Evolutionary conservation across 805 yeast genomes (phyloP), one percentile per base, ranked within the genome.

Genomic region (Ogataea degrootiae): DNA sequence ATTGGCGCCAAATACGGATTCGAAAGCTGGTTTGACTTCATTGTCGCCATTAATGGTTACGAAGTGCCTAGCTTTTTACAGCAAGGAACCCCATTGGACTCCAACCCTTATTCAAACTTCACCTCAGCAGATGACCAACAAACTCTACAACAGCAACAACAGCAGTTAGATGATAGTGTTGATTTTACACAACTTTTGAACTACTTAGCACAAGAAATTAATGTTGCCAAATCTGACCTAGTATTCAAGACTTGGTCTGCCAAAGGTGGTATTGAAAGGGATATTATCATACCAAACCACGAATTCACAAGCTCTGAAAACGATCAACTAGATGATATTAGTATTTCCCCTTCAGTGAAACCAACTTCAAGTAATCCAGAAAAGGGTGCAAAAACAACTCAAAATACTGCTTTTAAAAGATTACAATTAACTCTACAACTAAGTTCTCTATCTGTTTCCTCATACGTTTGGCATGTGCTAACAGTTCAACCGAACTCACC

Each of bases 21-120:
- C 29, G 95, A 90, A 65, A 74, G 94, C 9, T 85, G 88, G 80
- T 94, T 92, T 60, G 99, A 92, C 63, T 92, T 76, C 62, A 80
- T 92, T 34, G 75, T 89, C n/a, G 85, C 86, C 1, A 71, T 90
- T 47, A 87, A 92, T 56, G 88, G 87, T 40, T 83, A 78, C 53
- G 86, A 85, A 17, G 58, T 82, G 21, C 71, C 73, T 5, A 43
- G 56, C 0, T 59, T 60, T 35, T 23, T 60, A 8, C 43, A 16
- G 54, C 71, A 29, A 48, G 61, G 16, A 54, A 66, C 43, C 6
- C 21, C 46, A 5, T 41, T 49, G 2, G 61, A 57, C 40, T 56
- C 67, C 5, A 58, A 58, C 33, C 65, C 68, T 14, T 65, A 62
- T 46, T 50, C 63, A 26, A 37, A 23, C 21, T 39, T 33, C 14